These are phyloP conservation scores for Claviceps sp. DNA, from an alignment of 2,329 filamentous ascomycete genomes.

Conservation along the genomic window DNA sequence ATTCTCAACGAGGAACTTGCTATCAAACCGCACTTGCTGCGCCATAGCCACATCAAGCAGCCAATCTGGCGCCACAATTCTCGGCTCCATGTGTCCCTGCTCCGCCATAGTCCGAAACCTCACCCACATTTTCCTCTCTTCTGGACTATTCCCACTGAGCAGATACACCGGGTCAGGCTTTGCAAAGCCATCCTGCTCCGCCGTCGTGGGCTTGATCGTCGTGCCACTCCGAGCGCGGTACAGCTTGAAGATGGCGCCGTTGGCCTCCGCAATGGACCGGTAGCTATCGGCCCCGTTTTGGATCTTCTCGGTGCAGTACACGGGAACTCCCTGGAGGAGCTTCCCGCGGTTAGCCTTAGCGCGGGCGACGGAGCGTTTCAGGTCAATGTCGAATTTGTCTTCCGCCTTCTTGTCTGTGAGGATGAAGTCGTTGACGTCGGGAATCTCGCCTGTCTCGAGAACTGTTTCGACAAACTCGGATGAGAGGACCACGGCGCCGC, in stretches of 20 bases:
- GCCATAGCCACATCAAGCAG: slow-evolving; percentile 79
- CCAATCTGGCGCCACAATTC: slow-evolving; percentile 81
- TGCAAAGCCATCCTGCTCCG: slow-evolving; percentile 48
- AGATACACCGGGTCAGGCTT: slow-evolving; percentile 68
- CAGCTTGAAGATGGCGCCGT: slow-evolving; percentile 69
- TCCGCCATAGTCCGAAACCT: slow-evolving; percentile 69
- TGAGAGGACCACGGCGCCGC: slow-evolving; percentile 63
- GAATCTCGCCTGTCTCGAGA: slow-evolving; percentile 53
- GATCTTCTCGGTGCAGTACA: slow-evolving; percentile 76
- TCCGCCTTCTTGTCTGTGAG: slow-evolving; percentile 65
- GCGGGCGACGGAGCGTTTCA: slow-evolving; percentile 53
- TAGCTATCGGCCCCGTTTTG: slow-evolving; percentile 74
- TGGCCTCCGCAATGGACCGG: slow-evolving; percentile 73
- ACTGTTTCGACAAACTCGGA: slow-evolving; percentile 68
- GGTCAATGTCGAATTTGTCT: slow-evolving; percentile 52
- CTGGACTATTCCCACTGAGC: slow-evolving; percentile 51
- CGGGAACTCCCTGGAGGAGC: slow-evolving; percentile 60
- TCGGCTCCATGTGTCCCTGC: slow-evolving; percentile 64
- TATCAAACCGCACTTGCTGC: slow-evolving; percentile 60
- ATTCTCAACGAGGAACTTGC: slow-evolving; percentile 43
- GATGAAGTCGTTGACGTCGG: slow-evolving; percentile 49
- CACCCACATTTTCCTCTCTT: slow-evolving; percentile 64
- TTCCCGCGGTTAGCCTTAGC: slow-evolving; percentile 65
- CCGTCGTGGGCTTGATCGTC: slow-evolving; percentile 49
- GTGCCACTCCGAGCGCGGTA: slow-evolving; percentile 63